Conservation (phyloP, 768 basidiomycete genomes). For the Xanthoconium purpureum region DNA sequence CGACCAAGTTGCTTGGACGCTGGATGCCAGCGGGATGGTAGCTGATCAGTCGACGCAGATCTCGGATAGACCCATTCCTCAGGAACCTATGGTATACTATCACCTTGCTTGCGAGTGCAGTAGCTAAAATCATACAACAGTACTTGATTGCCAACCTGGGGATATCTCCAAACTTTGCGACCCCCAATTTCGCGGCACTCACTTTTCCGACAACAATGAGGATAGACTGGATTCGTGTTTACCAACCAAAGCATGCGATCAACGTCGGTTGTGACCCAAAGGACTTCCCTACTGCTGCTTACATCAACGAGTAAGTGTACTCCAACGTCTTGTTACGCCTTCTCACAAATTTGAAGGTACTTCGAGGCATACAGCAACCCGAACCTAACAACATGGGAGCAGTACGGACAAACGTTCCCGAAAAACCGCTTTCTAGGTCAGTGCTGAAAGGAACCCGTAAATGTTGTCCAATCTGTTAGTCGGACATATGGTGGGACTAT, state of each 20-base stretch:
- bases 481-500: conserved; percentile 6
- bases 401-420: conserved; percentile 63
- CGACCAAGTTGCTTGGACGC: conserved; percentile 62
- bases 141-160: conserved; percentile 86
- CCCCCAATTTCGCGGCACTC: conserved; percentile 67
- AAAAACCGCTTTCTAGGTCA: conserved; percentile 60
- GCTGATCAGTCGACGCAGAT: conserved; percentile 59
- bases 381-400: conserved; percentile 74
- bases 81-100: conserved; percentile 73
- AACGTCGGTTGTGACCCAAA: conserved; percentile 86
- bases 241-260: conserved; percentile 65
- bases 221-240: conserved; percentile 88
- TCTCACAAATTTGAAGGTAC: conserved; percentile 34
- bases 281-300: conserved; percentile 74
- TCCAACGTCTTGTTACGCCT: background rate
- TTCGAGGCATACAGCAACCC: conserved; percentile 78
- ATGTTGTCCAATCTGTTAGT: conserved; percentile 3
- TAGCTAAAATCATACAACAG: conserved; percentile 35
- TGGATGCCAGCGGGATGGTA: conserved; percentile 59
- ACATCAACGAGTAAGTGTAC: conserved; percentile 66
- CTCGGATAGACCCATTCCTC: conserved; percentile 64
- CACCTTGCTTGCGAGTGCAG: background rate
- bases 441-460: conserved; percentile 40
- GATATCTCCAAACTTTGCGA: conserved; percentile 77
- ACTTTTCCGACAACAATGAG: conserved; percentile 72